phyloP scores from a whole-genome alignment of 139 green algal genomes.

The Astrephomene gubernaculifera region DNA sequence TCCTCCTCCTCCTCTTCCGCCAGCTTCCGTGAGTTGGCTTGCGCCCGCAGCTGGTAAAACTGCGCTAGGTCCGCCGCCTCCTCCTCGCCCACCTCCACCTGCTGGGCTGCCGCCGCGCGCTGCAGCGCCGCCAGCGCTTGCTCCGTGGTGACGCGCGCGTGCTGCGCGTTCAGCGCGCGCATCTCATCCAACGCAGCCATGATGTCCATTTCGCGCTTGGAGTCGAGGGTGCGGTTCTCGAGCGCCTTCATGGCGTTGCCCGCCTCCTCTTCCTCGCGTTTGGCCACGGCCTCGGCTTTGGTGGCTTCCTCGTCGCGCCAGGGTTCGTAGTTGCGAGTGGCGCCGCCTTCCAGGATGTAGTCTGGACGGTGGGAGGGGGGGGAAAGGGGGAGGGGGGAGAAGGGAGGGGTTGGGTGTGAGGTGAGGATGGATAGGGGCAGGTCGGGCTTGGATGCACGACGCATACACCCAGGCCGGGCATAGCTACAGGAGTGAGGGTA shows the following conservation, averaged over 20 bases:
- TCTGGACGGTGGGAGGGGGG: constrained; percentile 60
- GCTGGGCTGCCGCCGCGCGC: constrained; percentile 55
- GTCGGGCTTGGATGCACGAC: too few relatives aligned
- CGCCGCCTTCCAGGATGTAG: constrained; percentile 95
- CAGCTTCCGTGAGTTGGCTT: not conserved
- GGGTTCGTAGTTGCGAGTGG: constrained; percentile 95
- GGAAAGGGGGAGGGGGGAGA: too few relatives aligned
- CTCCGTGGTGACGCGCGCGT: constrained; percentile 69
- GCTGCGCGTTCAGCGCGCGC: constrained; percentile 75
- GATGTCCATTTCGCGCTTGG: constrained; percentile 97
- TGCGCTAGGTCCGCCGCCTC: constrained; percentile 75
- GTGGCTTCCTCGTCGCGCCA: constrained; percentile 81
- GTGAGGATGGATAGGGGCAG: too few relatives aligned
- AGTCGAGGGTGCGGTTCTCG: constrained; percentile 95
- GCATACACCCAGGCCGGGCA: too few relatives aligned
- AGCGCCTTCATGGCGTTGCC: constrained; percentile 97
- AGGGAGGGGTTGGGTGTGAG: too few relatives aligned
- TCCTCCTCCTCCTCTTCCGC: constrained; percentile 39
- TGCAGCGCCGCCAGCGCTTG: constrained; percentile 73
- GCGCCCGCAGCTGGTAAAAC: constrained; percentile 74
- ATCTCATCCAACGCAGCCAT: constrained; percentile 96
- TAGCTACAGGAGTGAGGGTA: too few relatives aligned
- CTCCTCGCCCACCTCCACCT: constrained; percentile 69
- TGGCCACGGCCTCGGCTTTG: constrained; percentile 60
- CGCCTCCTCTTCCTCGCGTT: constrained; percentile 90